Evolutionary conservation across 768 basidiomycete genomes (phyloP), one percentile per base, ranked within the genome.

Genomic region (Gloeophyllum trabeum): DNA sequence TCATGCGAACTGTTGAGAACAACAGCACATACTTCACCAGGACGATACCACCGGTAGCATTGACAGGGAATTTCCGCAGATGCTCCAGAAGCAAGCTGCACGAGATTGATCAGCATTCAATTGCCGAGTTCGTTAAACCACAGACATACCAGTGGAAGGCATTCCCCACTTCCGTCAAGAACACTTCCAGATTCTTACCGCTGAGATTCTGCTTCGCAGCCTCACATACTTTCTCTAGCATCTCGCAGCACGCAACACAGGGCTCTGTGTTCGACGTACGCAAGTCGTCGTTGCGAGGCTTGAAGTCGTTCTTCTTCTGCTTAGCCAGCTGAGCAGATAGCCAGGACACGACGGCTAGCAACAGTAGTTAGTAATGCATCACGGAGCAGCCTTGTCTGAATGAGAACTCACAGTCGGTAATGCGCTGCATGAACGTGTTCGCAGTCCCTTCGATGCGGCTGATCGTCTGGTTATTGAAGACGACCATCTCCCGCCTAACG

Each of bases 231-330:
- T 76, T 85, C 48, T 87, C 86, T 40, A 99, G 63, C 24, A 71
- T 73, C 14, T 94, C 90, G 54, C 93, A 94, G 51, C 86, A 90
- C 1, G 77, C 69, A 14, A 79, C 54, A 56, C 92, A 97, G 0
- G 96, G 92, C 48, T 97, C 94, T 0, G 96, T 98, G 54, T 90
- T 96, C 3, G 91, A 89, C 59, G 97, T 98, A 0, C 92, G 92
- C 19, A 92, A 61, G 51, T 98, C 94, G 54, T 99, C 96, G 51
- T 97, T 92, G 26, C 84, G 77, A 7, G 96, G 96, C 60, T 94
- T 96, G 66, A 96, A 99, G 57, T 99, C 96, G 39, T 78, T 85
- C 53, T 82, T 85, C 67, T 97, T 97, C 59, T 99, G 96, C 59
- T 91, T 93, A 5, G 77, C 71, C 26, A 99, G 75, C 47, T 87